Evolutionary conservation across 2,329 filamentous ascomycete genomes (phyloP), one percentile per base, ranked within the genome.

Genomic region (Penicillium sp.): DNA sequence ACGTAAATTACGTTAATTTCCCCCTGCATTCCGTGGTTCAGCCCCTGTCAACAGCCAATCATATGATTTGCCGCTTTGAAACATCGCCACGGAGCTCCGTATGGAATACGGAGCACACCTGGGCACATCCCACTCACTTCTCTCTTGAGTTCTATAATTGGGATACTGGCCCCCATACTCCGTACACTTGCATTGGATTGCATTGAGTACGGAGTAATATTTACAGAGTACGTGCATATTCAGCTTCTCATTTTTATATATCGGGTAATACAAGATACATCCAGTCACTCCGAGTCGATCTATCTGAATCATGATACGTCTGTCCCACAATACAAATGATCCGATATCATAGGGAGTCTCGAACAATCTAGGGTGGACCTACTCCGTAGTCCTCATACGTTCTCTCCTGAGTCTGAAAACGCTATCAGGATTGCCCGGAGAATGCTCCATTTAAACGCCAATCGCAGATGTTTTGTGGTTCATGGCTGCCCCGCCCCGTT

Each of bases 11-110:
- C 54, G 44, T 29, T 52, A 49, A 54, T 50, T 54, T 40, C 46
- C 56, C 56, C 56, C 56, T 58, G 56, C 54, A 58, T 58, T 44
- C 56, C 56, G 46, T 45, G 56, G 56, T 44, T 54, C 42, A 25
- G 32, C 29, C 16, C 12, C 21, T 12, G 2, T 18, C 9, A 10
- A 9, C 27, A 29, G 12, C 50, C 47, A 42, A 54, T 46, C 25
- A 27, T 16, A 51, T 23, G 18, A 40, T 51, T 39, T 27, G 34
- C 10, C n/a, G 5, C 34, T 32, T 32, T 39, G 46, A 42, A 50
- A 50, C 38, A 44, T 39, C 29, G 13, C 18, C 27, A 27, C 25
- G 40, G 40, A 42, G 5, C 16, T 42, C 40, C 40, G 40, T 27
- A 42, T 25, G 40, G 40, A 27, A 6, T 29, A 29, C 29, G 29